These are phyloP conservation scores for Hemileccinum rubropunctum DNA, from an alignment of 768 basidiomycete genomes.

Conservation along the genomic window DNA sequence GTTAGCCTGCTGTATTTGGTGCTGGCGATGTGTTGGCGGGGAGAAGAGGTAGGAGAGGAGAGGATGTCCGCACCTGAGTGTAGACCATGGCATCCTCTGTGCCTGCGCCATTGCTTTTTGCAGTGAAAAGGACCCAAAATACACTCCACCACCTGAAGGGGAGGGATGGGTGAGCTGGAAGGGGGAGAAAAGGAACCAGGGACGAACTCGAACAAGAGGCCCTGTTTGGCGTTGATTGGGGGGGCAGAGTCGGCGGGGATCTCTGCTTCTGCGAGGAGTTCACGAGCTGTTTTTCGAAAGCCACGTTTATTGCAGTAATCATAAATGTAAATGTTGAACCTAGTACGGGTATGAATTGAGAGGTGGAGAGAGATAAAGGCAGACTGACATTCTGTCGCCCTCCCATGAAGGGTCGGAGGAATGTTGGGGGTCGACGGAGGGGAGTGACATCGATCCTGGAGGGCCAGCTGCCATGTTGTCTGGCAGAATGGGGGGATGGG, in stretches of 20 bases:
- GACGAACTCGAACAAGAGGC: constrained; percentile 76
- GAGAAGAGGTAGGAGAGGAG: constrained; percentile 1
- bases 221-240: constrained; percentile 81
- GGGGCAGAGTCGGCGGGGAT: constrained; percentile 60
- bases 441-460: constrained; percentile 26
- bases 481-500: too few species aligned
- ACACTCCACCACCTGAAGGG: constrained; percentile 79
- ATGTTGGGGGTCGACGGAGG: constrained; percentile 8
- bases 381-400: constrained; percentile 76
- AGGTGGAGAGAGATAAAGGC: constrained; percentile 2
- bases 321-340: constrained; percentile 89
- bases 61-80: constrained; percentile 51
- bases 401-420: constrained; percentile 62
- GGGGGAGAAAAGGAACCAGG: not conserved
- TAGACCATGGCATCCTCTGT: constrained; percentile 74
- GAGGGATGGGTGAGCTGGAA: not conserved
- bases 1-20: constrained; percentile 35
- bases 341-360: constrained; percentile 30
- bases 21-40: constrained; percentile 25
- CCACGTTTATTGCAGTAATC: constrained; percentile 84
- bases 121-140: constrained; percentile 82
- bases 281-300: constrained; percentile 66
- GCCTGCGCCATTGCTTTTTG: constrained; percentile 65
- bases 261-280: constrained; percentile 66
- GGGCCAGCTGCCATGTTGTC: constrained; percentile 23